Evolutionary conservation across 179 eudicot species (phyloP), one percentile per base, ranked within the genome.

Genomic region (Carnegiea gigantea): DNA sequence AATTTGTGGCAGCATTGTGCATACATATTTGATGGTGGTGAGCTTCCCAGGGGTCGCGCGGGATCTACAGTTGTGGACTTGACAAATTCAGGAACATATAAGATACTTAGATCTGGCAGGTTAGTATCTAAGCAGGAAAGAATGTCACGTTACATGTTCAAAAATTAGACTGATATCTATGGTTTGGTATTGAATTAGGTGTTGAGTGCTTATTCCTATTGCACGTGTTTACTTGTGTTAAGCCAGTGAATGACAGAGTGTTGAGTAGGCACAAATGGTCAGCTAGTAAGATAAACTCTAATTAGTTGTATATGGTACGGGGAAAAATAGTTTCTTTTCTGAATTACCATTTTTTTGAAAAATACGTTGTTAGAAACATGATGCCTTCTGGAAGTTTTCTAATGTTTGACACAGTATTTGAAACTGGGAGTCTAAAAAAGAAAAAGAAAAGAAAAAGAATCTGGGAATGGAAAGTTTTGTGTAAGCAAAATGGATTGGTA

Each of bases 31-130:
- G 92, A 95, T 86, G 97, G 92, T 67, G 95, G 98, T 24, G 84
- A 79, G 38, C 94, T 95, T 83, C 98, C 99, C 73, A 86, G 82
- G 21, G 97, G 95, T 36, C 97, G 93, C 46, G 98, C 98, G 20
- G 98, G 99, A 86, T 95, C 98, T 77, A 95, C 97, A 3, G 84
- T 95, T 33, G 98, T 95, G 65, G 95, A 90, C 81, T 91, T 95
- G 83, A 89, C 92, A 10, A 77, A 21, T 82, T 86, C 87, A 9
- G 95, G 99, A 77, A 84, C 76, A 57, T 93, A 89, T 84, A 92
- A 85, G 89, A 95, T 95, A 74, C 81, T 92, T 60, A 88, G 98
- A 81, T 86, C 90, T 36, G 98, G 99, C 80, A 93, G 99, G 99
- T 95, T 88, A 82, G 84, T 18, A 70, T 62, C 76, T 28, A 28